Evolutionary conservation across 148 eudicot species (phyloP), one percentile per base, ranked within the genome.

Genomic region (Linanthus parryae): DNA sequence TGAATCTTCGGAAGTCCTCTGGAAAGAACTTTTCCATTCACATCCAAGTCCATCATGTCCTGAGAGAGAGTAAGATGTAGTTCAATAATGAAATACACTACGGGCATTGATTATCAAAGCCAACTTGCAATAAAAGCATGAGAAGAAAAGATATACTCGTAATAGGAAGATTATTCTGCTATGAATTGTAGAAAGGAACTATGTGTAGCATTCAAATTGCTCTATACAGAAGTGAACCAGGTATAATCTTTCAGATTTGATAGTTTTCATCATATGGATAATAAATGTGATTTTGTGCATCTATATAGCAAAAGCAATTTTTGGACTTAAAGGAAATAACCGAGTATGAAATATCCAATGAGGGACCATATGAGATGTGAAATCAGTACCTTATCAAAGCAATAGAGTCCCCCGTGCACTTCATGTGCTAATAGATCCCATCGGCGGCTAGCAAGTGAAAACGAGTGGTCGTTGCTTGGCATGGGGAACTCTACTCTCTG

Each of bases 31-130:
- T 66, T 79, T 69, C 70, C 85, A 20, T 62, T 64, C 53, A 57
- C 62, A 68, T 92, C 99, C 83, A 92, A 64, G 58, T 73, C 69
- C 96, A 87, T 75, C 99, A 92, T 84, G 62, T 92, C 96, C 99
- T 92, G 67, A 33, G 46, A 28, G 24, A 34, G 44, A 7, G 57
- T 24, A 54, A 11, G 51, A 61, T 35, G 43, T 28, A 51, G 18
- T 65, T 52, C 18, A 20, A 24, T 56, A 41, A 26, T 40, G 21
- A 52, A 45, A 58, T 1, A 27, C 20, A 5, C 52, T 31, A 29
- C 13, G 22, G 34, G n/a, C 7, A 39, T 39, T 12, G 43, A 13
- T 39, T 40, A 40, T 40, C 8, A 3, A 40, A 40, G 20, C 27
- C 51, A 48, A 12, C 18, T 25, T 20, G 29, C 3, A n/a, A 25